Base-by-base conservation (phyloP, 306 rosid genomes). In the Cucumis cinereus region DNA sequence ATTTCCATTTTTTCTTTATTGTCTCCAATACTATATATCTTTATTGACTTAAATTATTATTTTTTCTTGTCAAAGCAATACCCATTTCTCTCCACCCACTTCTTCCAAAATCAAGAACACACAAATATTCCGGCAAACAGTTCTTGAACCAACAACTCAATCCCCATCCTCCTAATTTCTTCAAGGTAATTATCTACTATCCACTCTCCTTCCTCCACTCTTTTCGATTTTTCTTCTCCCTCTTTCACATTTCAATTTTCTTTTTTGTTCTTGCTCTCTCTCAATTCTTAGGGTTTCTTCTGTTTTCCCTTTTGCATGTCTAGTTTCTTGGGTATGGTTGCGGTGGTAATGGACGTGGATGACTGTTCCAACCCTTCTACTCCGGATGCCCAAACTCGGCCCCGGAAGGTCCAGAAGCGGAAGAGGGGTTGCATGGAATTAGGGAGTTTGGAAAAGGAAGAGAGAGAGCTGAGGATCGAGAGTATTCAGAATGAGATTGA, bases 401-500 rank as follows among this genome's bases (percentile, higher is more conserved):
- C 88, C 5, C 86, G 78, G 79, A 83, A 59, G 79, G 62, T 40
- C 67, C 87, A 77, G 80, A 92, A 86, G 86, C 87, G 93, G 73
- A 94, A 88, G 78, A 88, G 94, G 78, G 81, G 12, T 13, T 24
- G 53, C 26, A 35, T 82, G 26, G 50, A 19, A 7, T 50, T 83
- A 41, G 82, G 76, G 28, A 76, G 41, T 54, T 62, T 85, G 62
- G 88, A 80, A 3, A 78, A 77, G 2, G 84, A 88, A 73, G 90
- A 86, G 73, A 90, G 77, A 75, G 86, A 64, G 54, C 81, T 85
- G 1, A 74, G 60, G 28, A 78, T 92, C 2, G 86, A 78, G 59
- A 73, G 78, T 63, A 76, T 92, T 30, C 81, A 84, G 55, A 82
- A 54, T 49, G 95, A 94, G 82, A 89, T 92, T 4, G 85, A 81